Evolutionary conservation across 805 yeast genomes (phyloP), one percentile per base, ranked within the genome.

Genomic region (Wickerhamiella sergipiensis): DNA sequence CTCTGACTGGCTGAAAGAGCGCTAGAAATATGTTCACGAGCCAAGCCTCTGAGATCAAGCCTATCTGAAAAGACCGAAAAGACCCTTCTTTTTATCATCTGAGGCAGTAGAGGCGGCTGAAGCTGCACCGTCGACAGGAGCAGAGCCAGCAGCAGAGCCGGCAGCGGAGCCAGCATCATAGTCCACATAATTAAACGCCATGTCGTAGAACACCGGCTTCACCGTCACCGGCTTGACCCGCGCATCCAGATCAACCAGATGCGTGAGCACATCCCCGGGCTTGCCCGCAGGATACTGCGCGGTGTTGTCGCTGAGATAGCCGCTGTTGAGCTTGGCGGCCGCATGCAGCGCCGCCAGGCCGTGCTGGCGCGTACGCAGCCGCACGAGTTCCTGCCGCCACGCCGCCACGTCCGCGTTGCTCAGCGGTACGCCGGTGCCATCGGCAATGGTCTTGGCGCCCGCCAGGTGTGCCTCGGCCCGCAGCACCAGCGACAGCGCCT

Each of bases 181-280:
- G 36, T 73, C 71, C 49, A 89, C 75, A 61, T 85, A 88, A 64
- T 88, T 89, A 71, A 73, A 89, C 0, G 95, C 97, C 56, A 86
- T 72, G 64, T 90, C 98, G 60, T 87, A 92, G 60, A 89, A 75
- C 9, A 88, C 95, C 0, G 98, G 96, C 67, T 92, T 90, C 52
- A 82, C 77, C 49, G 80, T 74, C 1, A 85, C 78, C 0, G 94
- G 84, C 55, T 68, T 70, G 42, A 87, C 47, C n/a, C 59, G 57
- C 12, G 64, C 60, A 3, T 63, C 59, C 18, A 69, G 53, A 48
- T 67, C 64, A 12, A 63, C 72, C 19, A 67, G 53, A 7, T 33
- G 24, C 18, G 26, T 17, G 18, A 61, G 50, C 6, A 64, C 55
- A 17, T 54, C 54, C 7, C 57, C 60, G 12, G 64, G 52, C 5